Evolutionary conservation across 2,329 filamentous ascomycete genomes (phyloP), one percentile per base, ranked within the genome.

Genomic region (Talaromyces albobiverticillius): DNA sequence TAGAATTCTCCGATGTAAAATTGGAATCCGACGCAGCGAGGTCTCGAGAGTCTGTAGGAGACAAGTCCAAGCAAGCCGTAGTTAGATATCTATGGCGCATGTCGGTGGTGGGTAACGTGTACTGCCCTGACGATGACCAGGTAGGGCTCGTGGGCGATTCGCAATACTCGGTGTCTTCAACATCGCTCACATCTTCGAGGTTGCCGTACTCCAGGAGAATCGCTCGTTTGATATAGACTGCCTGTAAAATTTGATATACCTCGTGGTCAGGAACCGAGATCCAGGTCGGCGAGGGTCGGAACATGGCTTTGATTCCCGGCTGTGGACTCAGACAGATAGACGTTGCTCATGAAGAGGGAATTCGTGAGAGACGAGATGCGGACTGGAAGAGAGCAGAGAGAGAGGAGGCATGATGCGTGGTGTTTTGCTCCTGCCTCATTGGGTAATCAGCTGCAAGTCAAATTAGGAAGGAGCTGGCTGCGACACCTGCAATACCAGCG

Each of bases 221-320:
- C 23, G 48, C 20, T 22, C n/a, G 36, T 10, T 51, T 32, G 26
- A 46, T 18, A 13, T 45, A 25, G 34, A 55, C 40, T 34, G 42
- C 10, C 9, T 55, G 42, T 25, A 55, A n/a, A 14, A 31, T 47
- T 16, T 51, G 48, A 18, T 16, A 20, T 22, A 55, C 25, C 36
- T 55, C 53, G 20, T 26, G 25, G 9, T 51, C 53, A 8, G 48
- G 31, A 13, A 55, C 47, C 14, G 43, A 31, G 34, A 55, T 51
- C 22, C 34, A 34, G 18, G 46, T 51, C n/a, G 42, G 42, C 26
- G 38, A 16, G 14, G 43, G 22, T 29, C 53, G 48, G 20, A 55
- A 51, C 53, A 55, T 55, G 18, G 20, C 20, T 22, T 5, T 43
- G 20, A 48, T 25, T 14, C 14, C 23, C n/a, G n/a, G n/a, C n/a